phyloP scores from a whole-genome alignment of 257 asterid genomes.

The Scutellaria minor region DNA sequence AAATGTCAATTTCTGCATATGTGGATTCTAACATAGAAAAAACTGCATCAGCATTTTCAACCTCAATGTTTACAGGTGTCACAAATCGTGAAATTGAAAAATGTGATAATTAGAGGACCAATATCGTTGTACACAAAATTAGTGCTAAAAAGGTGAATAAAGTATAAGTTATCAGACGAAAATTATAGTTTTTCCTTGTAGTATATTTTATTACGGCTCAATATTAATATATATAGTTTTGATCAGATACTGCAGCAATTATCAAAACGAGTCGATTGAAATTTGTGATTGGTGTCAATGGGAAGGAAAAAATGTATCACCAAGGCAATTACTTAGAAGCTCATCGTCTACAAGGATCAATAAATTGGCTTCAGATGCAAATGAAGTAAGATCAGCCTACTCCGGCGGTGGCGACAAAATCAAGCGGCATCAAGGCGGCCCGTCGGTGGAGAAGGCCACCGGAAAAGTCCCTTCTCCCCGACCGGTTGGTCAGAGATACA shows the following conservation, averaged over 20 bases:
- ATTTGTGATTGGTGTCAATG: constrained; percentile 58
- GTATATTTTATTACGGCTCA: background rate
- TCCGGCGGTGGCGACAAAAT: constrained; percentile 36
- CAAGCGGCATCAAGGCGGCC: constrained; percentile 32
- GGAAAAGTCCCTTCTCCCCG: constrained; percentile 53
- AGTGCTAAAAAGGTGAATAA: too few relatives aligned
- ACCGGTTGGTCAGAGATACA: constrained; percentile 50
- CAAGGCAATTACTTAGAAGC: constrained; percentile 4
- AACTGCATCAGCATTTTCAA: too few relatives aligned
- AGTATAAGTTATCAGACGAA: too few relatives aligned
- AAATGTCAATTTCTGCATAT: too few relatives aligned
- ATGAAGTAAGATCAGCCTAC: constrained; percentile 30
- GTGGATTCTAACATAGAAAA: too few relatives aligned
- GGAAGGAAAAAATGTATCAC: constrained; percentile 34
- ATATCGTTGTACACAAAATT: too few relatives aligned
- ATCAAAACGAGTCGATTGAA: constrained; percentile 36
- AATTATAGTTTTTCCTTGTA: too few relatives aligned
- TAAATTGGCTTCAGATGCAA: constrained; percentile 11
- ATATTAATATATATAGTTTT: background rate
- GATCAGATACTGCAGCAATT: constrained; percentile 56
- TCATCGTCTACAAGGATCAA: constrained; percentile 20
- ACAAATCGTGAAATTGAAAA: too few relatives aligned
- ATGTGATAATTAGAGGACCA: too few relatives aligned
- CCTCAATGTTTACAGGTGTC: too few relatives aligned
- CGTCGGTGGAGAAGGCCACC: constrained; percentile 33